Evolutionary conservation across 2,329 filamentous ascomycete species (phyloP).

Genomic region (Sordariomycetes sp.): DNA sequence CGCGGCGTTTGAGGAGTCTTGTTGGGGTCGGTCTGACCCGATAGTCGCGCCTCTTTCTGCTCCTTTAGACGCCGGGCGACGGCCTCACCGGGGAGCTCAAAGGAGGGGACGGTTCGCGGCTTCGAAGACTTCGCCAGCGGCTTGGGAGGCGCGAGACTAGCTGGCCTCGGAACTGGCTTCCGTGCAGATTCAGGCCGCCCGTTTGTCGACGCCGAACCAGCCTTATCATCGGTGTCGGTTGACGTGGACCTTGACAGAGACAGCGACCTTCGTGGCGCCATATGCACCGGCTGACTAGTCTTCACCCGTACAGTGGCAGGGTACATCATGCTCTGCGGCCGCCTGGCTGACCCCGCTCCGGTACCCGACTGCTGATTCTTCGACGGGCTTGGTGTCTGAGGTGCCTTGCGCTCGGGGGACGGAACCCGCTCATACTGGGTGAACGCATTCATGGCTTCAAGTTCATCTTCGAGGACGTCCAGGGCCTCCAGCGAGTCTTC

Average conservation of each 20-base stretch:
- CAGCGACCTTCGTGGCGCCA: constrained; percentile 25
- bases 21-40: constrained; percentile 15
- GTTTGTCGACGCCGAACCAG: constrained; percentile 8
- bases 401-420: constrained; percentile 12
- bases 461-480: constrained; percentile 46
- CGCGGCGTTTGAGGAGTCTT: not conserved
- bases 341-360: constrained; percentile 9
- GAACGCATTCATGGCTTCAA: constrained; percentile 37
- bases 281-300: constrained; percentile 19
- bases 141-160: constrained; percentile 31
- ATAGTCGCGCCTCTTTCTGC: constrained; percentile 40
- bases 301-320: constrained; percentile 28
- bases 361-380: not conserved
- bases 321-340: constrained; percentile 16
- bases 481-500: constrained; percentile 52
- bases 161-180: constrained; percentile 17
- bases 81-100: constrained; percentile 50
- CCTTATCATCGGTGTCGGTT: not conserved
- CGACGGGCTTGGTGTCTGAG: not conserved
- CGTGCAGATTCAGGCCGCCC: constrained; percentile 8
- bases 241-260: constrained; percentile 21
- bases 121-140: constrained; percentile 37
- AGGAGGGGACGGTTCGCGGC: constrained; percentile 37
- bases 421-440: constrained; percentile 18
- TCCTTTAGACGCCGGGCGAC: constrained; percentile 44